Evolutionary conservation across 345 rosid species (phyloP).

Genomic region (Bruguiera parviflora): DNA sequence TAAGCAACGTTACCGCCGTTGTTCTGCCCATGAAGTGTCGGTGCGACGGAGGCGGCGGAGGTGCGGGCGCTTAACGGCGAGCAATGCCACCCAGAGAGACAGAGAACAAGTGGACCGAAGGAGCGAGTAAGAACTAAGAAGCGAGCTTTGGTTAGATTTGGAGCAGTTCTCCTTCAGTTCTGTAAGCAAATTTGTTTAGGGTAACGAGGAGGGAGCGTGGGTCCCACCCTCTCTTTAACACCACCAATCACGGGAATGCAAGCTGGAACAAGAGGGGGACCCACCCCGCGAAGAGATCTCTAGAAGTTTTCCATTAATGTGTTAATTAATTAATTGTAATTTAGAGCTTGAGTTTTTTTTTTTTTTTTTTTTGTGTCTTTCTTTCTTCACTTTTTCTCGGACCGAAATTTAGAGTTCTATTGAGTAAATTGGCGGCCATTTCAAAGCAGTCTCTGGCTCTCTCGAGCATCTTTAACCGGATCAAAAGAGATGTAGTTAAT

Average conservation of each 20-base stretch:
- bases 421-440: too few relatives aligned
- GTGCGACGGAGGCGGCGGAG: not conserved
- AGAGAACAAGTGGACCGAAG: too few relatives aligned
- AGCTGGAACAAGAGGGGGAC: not conserved
- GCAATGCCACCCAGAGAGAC: too few relatives aligned
- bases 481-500: not conserved
- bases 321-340: not conserved
- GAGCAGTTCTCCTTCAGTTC: conserved; percentile 2
- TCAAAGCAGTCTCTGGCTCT: too few relatives aligned
- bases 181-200: not conserved
- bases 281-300: not conserved
- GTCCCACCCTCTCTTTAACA: not conserved
- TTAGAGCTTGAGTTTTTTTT: too few relatives aligned
- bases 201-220: not conserved
- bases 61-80: not conserved
- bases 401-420: too few relatives aligned
- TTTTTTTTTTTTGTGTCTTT: too few relatives aligned
- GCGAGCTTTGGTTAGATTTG: not conserved
- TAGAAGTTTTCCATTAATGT: not conserved
- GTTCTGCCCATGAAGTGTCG: conserved; percentile 8
- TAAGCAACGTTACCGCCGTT: not conserved
- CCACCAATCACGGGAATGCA: conserved; percentile 41
- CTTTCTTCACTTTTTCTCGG: too few relatives aligned
- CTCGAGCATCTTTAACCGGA: not conserved
- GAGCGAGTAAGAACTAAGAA: not conserved